A percentile compares a stretch with the other conserved stretches of the same genome.
Conservation (phyloP, 2,329 filamentous ascomycete species). For the Penicillium sp. region DNA sequence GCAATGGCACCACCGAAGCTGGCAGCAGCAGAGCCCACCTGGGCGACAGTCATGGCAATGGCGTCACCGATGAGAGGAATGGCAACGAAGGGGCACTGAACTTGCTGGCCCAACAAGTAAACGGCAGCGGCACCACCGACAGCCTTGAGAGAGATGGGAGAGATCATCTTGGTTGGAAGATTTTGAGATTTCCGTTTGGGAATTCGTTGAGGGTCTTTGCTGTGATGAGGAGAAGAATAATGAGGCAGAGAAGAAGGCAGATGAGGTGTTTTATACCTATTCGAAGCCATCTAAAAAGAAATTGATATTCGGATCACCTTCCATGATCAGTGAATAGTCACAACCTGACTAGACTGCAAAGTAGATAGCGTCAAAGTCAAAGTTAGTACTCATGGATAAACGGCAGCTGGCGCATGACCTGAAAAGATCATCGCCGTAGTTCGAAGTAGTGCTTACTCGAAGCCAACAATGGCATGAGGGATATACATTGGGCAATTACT, state of each 20-base stretch:
- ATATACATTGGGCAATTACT: background rate
- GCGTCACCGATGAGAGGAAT: background rate
- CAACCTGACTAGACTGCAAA: background rate
- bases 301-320: background rate
- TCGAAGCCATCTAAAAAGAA: background rate
- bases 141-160: background rate
- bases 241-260: background rate
- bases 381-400: background rate
- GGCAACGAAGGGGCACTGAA: slow-evolving; percentile 1
- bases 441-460: background rate
- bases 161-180: background rate
- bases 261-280: background rate
- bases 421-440: too few relatives aligned
- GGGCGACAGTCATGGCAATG: background rate
- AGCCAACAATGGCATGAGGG: background rate
- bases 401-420: background rate
- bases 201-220: background rate
- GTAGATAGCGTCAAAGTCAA: background rate
- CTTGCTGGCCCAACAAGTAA: slow-evolving; percentile 1
- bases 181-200: background rate
- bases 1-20: background rate
- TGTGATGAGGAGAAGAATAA: background rate
- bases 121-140: slow-evolving; percentile 1
- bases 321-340: background rate
- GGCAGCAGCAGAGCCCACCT: background rate